Evolutionary conservation across 169 alveolate genomes (phyloP), one percentile per base, ranked within the genome.

Genomic region (Blepharisma undulans): DNA sequence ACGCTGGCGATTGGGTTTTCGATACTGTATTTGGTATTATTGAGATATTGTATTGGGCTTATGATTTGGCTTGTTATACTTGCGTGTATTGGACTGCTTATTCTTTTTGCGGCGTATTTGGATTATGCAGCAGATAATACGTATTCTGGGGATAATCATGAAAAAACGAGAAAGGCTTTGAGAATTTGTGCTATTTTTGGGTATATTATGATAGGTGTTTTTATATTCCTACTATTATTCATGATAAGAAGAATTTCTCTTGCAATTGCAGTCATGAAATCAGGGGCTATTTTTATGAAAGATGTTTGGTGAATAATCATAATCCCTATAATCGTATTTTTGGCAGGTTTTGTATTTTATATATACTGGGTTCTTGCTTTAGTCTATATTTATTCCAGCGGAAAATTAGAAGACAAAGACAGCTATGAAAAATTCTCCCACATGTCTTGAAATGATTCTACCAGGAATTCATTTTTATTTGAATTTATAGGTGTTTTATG

Each of bases 401-500:
- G 90, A 12, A 27, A 60, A 22, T 21, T 86, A 22, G 30, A 60
- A 60, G 87, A 82, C 19, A 29, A 59, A 25, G 89, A 82, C 89
- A 25, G 33, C 27, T 22, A 21, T 21, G 91, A 29, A 21, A 22
- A 22, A 74, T 25, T 74, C 33, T 21, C 74, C 19, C 22, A 34
- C 6, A 82, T 82, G 33, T 7, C 2, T 33, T 82, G 89, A 78
- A 72, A 82, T 7, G 60, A 82, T 16, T 22, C 77, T 36, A 82
- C 77, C 29, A 22, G 89, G 33, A 32, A 82, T 60, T 82, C 89
- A 1, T 59, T 94, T 89, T 89, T 93, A 92, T 97, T 95, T 72
- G 96, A 95, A 82, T 76, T 96, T 48, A 96, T 97, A 48, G 96
- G 97, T 1, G 95, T 94, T 61, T 92, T 96, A 60, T 97, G 98